Conservation (phyloP, 148 eudicot species). For the Amaranthus palmeri region DNA sequence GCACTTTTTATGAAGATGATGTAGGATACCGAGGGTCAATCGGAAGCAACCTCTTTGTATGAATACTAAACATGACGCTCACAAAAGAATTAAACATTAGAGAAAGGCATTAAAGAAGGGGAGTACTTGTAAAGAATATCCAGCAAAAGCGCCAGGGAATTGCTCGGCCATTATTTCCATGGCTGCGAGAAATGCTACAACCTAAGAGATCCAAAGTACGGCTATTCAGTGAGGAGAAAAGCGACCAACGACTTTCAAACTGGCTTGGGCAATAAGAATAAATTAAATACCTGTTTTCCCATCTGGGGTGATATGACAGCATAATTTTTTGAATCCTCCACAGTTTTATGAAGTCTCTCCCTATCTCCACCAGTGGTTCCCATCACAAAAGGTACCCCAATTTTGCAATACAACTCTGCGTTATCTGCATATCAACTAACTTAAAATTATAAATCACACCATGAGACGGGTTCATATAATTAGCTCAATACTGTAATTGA, state of each 20-base stretch:
- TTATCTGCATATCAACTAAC: conserved; percentile 44
- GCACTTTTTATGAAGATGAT: no score
- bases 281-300: conserved; percentile 82
- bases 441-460: neutral
- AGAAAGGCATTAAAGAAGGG: neutral
- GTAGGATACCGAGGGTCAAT: no score
- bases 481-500: no score
- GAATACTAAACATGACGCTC: no score
- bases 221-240: conserved; percentile 9
- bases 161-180: conserved; percentile 93
- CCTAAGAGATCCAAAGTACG: conserved; percentile 37
- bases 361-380: conserved; percentile 99
- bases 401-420: conserved; percentile 78
- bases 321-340: conserved; percentile 59
- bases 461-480: neutral
- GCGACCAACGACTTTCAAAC: neutral
- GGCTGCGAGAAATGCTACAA: conserved; percentile 95
- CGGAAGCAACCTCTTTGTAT: no score
- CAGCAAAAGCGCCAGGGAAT: conserved; percentile 93
- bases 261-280: neutral
- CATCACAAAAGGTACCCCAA: conserved; percentile 97
- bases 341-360: conserved; percentile 71
- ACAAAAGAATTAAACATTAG: neutral
- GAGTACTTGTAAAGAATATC: conserved; percentile 63
- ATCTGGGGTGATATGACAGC: conserved; percentile 96